Conservation (phyloP, 2,329 filamentous ascomycete species). For the Dryadomyces quercus-mongolicae region DNA sequence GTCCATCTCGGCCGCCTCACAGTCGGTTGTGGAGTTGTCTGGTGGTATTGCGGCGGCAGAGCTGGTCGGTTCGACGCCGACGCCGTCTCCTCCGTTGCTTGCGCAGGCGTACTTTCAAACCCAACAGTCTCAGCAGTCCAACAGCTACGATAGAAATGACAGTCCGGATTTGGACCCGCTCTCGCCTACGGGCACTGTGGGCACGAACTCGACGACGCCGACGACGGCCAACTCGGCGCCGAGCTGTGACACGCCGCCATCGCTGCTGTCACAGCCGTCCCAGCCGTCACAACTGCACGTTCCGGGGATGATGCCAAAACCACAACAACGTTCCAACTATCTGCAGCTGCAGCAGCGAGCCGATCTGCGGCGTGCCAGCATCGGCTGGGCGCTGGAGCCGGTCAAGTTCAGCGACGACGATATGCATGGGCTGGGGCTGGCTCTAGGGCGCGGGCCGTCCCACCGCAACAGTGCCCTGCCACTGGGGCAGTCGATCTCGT, state of each 20-base stretch:
- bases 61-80: background rate
- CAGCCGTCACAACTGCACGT: background rate
- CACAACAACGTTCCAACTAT: slow-evolving; percentile 7
- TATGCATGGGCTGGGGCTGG: too few species aligned
- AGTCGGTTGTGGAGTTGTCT: background rate
- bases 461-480: too few species aligned
- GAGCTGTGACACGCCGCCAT: background rate
- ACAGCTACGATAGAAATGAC: background rate
- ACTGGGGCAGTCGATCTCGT: too few species aligned
- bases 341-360: slow-evolving; percentile 11
- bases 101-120: too few species aligned
- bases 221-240: background rate
- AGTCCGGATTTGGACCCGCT: background rate
- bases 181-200: background rate
- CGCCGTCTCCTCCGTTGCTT: background rate
- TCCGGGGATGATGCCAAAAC: slow-evolving; percentile 1
- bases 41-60: too few species aligned
- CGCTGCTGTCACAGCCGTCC: background rate
- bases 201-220: background rate
- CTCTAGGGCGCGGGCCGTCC: too few species aligned
- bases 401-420: slow-evolving; percentile 8
- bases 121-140: too few species aligned
- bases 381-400: slow-evolving; percentile 22
- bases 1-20: background rate
- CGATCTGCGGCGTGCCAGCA: slow-evolving; percentile 19